Evolutionary conservation across 192 early-diverging fungal genomes (phyloP), one percentile per base, ranked within the genome.

Genomic region (Rhizoclosmatium globosum): DNA sequence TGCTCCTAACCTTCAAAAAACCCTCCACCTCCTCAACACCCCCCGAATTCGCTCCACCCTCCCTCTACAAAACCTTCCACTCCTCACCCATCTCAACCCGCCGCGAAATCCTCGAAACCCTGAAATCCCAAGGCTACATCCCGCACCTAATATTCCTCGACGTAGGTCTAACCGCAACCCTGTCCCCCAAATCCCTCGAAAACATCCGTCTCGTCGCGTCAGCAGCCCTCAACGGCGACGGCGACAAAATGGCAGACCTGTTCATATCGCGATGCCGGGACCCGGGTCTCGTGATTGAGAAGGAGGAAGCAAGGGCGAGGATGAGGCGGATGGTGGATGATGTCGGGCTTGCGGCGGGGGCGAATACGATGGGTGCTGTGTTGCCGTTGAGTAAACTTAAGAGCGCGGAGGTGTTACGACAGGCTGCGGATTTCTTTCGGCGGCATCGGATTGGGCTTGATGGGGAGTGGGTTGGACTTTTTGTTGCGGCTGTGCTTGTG

Each of bases 141-240:
- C 92, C 97, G 0, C 89, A 90, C 59, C 76, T 97, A 42, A 86
- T 95, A 4, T 94, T 96, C 73, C 89, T 99, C 41, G 97, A 99
- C 84, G 93, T 94, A 38, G 97, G 97, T 0, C 83, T 99, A 21
- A 92, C 93, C 2, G 93, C 93, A 0, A 85, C 85, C 23, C 87
- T 99, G 4, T 90, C 94, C 43, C 69, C 86, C 3, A 78, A 73
- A 60, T 94, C 93, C 81, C 89, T 95, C 38, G 83, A 83, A 6
- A 96, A 99, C 83, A 96, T 97, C 79, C 86, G 96, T 19, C 94
- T 96, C 75, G 87, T 97, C 45, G 96, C 97, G 80, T 85, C 87
- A 69, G 94, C 96, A 0, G 86, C 96, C 44, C 93, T 94, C 9
- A 89, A 92, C 66, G 96, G 96, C 83, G 88, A 97, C 82, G 96